Evolutionary conservation across 148 eudicot species (phyloP).

Genomic region (Fallopia convolvulus): DNA sequence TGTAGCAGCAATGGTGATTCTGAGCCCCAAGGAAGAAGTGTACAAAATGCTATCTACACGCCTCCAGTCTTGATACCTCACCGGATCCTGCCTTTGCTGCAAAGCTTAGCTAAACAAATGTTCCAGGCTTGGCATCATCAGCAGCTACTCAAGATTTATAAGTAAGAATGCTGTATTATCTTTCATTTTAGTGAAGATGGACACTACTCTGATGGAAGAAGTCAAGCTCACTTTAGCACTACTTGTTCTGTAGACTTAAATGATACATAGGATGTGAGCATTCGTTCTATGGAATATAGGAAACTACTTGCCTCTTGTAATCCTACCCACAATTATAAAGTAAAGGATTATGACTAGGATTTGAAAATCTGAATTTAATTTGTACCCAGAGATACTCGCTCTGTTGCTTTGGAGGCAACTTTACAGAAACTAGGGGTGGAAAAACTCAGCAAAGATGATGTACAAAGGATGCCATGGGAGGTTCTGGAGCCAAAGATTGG

Average conservation of each 20-base stretch:
- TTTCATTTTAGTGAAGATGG: background rate
- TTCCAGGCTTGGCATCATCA: slow-evolving; percentile 83
- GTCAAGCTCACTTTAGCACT: background rate
- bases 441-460: slow-evolving; percentile 95
- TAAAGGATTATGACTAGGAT: background rate
- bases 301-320: background rate
- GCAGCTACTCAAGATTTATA: slow-evolving; percentile 81
- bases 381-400: slow-evolving; percentile 71
- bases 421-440: slow-evolving; percentile 87
- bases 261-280: background rate
- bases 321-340: too few species aligned
- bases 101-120: slow-evolving; percentile 88
- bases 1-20: slow-evolving; percentile 57
- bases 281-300: background rate
- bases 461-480: slow-evolving; percentile 99
- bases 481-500: slow-evolving; percentile 96
- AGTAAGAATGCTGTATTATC: slow-evolving; percentile 29
- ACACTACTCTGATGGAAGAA: background rate
- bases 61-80: slow-evolving; percentile 92
- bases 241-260: background rate
- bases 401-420: slow-evolving; percentile 88
- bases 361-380: slow-evolving; percentile 4
- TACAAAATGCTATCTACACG: slow-evolving; percentile 75
- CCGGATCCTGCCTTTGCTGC: slow-evolving; percentile 81
- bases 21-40: slow-evolving; percentile 32